These are phyloP conservation scores for Cordyceps javanica DNA, from an alignment of 2,329 filamentous ascomycete species.

Conservation along the genomic window DNA sequence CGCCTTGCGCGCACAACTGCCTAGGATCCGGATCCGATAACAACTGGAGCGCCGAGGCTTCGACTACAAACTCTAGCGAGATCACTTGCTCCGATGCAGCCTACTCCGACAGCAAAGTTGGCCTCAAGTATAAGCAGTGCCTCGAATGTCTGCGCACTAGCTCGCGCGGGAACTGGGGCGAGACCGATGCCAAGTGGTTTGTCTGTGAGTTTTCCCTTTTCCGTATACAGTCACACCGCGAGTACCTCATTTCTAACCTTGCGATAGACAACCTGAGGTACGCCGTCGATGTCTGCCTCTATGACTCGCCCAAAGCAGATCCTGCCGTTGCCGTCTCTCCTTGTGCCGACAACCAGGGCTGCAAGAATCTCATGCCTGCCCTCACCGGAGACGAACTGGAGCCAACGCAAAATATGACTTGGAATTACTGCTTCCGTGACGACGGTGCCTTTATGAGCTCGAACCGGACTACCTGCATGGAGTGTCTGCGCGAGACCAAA, in stretches of 20 bases:
- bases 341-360: slow-evolving; percentile 37
- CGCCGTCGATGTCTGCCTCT: slow-evolving; percentile 42
- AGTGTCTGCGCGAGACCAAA: slow-evolving; percentile 36
- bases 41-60: slow-evolving; percentile 26
- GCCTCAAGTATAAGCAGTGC: slow-evolving; percentile 42
- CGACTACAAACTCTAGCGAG: slow-evolving; percentile 39
- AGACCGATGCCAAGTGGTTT: slow-evolving; percentile 40
- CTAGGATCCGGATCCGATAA: slow-evolving; percentile 32
- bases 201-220: slow-evolving; percentile 36
- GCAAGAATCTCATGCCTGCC: slow-evolving; percentile 32
- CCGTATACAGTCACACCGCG: no score
- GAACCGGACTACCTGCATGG: slow-evolving; percentile 31
- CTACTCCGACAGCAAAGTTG: slow-evolving; percentile 30
- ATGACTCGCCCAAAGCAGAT: slow-evolving; percentile 25
- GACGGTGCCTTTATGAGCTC: slow-evolving; percentile 26
- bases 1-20: slow-evolving; percentile 43
- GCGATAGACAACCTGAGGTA: slow-evolving; percentile 46
- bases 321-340: slow-evolving; percentile 29
- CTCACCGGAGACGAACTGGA: slow-evolving; percentile 28
- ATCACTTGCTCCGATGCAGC: slow-evolving; percentile 39
- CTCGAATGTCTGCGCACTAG: slow-evolving; percentile 42
- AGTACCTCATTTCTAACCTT: slow-evolving; percentile 15
- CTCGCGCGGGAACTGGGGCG: slow-evolving; percentile 27
- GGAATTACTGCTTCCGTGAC: slow-evolving; percentile 37
- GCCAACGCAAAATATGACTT: slow-evolving; percentile 21